Percentiles rank a stretch among this genome's conserved stretches.
Conservation (phyloP, 2,329 filamentous ascomycete genomes). For the Samsoniella hepiali region DNA sequence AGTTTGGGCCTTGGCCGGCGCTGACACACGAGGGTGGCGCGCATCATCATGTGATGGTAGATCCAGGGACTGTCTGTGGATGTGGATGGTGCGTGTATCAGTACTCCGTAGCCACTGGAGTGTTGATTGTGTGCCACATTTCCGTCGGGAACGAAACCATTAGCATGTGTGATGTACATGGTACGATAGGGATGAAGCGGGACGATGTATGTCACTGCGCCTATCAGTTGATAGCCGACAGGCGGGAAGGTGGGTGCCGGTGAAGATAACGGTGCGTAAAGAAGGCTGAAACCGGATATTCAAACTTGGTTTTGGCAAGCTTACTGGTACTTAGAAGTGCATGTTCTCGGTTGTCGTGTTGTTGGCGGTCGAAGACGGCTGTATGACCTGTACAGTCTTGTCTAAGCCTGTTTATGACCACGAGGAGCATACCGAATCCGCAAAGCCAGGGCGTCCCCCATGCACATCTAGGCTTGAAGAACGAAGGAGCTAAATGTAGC, state of each 20-base stretch:
- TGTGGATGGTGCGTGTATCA: background rate
- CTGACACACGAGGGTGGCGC: conserved; percentile 20
- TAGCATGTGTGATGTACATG: background rate
- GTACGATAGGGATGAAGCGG: background rate
- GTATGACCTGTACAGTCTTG: background rate
- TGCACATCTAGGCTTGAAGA: background rate
- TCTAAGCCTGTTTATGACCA: background rate
- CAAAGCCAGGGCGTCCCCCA: background rate
- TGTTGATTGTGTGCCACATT: background rate
- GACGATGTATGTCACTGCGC: background rate
- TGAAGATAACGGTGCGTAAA: background rate
- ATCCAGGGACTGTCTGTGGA: conserved; percentile 2
- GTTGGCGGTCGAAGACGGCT: too few relatives aligned
- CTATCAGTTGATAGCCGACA: conserved; percentile 6
- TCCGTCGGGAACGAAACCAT: background rate
- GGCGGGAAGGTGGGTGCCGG: background rate
- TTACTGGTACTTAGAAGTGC: too few relatives aligned
- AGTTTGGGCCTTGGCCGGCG: conserved; percentile 1
- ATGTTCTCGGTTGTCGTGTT: too few relatives aligned
- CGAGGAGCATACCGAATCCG: background rate
- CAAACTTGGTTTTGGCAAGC: too few relatives aligned
- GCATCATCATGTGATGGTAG: conserved; percentile 16
- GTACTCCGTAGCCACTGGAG: background rate
- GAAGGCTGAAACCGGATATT: background rate
- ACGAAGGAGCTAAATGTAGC: background rate